Base-by-base conservation (phyloP, 805 yeast species). In the Ogataea pilisensis region DNA sequence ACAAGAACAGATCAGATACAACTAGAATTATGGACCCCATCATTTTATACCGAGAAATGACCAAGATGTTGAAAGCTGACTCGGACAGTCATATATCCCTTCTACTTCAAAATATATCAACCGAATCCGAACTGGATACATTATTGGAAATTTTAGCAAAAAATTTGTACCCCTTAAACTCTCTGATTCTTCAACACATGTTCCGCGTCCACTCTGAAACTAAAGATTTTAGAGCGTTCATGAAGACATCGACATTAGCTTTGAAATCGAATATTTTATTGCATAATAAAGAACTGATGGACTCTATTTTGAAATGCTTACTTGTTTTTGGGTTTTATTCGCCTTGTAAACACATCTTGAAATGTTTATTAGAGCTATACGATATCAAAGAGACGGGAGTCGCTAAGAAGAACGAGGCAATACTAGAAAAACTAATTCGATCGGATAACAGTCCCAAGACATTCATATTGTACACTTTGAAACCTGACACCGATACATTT, bases 371-470 rank as follows among this genome's bases (percentile, higher is more conserved):
- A 6, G 28, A 31, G 11, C 22, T 36, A n/a, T 21, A 16, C 4
- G 34, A 36, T 22, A n/a, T 36, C 9, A 17, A 36, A 21, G 34
- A 36, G 20, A 21, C 39, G 13, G 6, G 13, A 13, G n/a, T 31
- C 11, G 22, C 34, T 5, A 22, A n/a, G 3, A 24, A 30, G 4
- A 18, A 30, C 12, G 7, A 9, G 11, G 28, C 17, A 12, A 28
- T 31, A 13, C 24, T 34, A 8, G 14, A 26, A 28, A 25, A 39
- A n/a, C 22, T 42, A n/a, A n/a, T 35, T 9, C 14, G 16, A 6
- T 8, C 22, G 8, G 34, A 26, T 16, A 19, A 17, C 7, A 11
- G 28, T 17, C 49, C 46, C 1, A 39, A 38, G n/a, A 37, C 38
- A 2, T 37, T 17, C 19, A 16, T 35, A 12, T 35, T 40, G 3